Conservation (phyloP, 1,284 basidiomycete species). For the Cystobasidiaceae sp. region DNA sequence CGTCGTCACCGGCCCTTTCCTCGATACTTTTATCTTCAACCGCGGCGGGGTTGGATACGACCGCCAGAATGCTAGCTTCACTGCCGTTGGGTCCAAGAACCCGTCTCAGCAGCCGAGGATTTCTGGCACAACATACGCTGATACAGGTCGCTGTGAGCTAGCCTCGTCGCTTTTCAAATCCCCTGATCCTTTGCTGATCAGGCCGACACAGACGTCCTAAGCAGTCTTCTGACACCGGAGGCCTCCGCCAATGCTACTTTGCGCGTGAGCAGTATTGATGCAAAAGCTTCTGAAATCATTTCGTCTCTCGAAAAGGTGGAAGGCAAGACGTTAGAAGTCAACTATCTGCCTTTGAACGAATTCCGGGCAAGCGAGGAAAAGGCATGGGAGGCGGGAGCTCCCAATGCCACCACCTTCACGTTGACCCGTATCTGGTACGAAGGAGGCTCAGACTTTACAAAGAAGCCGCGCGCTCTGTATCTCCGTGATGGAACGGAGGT, state of each 20-base stretch:
- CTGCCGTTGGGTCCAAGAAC: slow-evolving; percentile 23
- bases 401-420: slow-evolving; percentile 21
- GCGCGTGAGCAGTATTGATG: slow-evolving; percentile 24
- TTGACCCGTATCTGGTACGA: slow-evolving; percentile 33
- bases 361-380: slow-evolving; percentile 10
- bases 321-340: slow-evolving; percentile 10
- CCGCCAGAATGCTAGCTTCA: slow-evolving; percentile 9
- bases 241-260: slow-evolving; percentile 31
- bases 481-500: slow-evolving; percentile 23
- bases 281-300: slow-evolving; percentile 26
- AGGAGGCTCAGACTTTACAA: slow-evolving; percentile 32
- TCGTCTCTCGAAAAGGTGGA: slow-evolving; percentile 11
- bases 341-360: slow-evolving; percentile 16
- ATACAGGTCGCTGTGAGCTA: slow-evolving; percentile 26
- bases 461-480: slow-evolving; percentile 31
- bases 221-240: slow-evolving; percentile 21
- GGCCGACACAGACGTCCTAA: slow-evolving; percentile 14
- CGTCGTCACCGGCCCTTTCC: slow-evolving; percentile 33
- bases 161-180: neutral
- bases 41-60: slow-evolving; percentile 14
- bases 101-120: slow-evolving; percentile 15
- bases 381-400: slow-evolving; percentile 23
- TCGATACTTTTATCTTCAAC: slow-evolving; percentile 30
- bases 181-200: neutral
- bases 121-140: slow-evolving; percentile 30